Evolutionary conservation across 1,284 basidiomycete genomes (phyloP), one percentile per base, ranked within the genome.

Genomic region (Pseudozyma pruni): DNA sequence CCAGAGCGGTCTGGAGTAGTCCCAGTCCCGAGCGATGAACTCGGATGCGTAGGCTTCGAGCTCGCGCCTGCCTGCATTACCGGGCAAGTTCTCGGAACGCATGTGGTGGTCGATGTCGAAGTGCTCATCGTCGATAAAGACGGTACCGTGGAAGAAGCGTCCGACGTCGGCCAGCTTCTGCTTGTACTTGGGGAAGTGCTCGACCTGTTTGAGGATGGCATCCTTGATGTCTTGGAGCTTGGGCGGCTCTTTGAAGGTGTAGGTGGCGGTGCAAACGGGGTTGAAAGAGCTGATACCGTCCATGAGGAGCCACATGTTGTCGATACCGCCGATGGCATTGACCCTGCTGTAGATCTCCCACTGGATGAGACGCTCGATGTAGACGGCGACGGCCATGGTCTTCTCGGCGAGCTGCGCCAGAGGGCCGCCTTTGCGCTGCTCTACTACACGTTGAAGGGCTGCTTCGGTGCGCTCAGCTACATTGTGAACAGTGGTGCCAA

Each of bases 241-340:
- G 11, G 72, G 32, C 2, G 67, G 60, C 4, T 71, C 20, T 8
- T 68, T 64, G 42, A 81, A 76, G 8, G 58, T 72, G 43, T 76
- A 80, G 3, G 71, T 75, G 6, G 74, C 76, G 19, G 72, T 59
- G 59, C 79, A 81, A 20, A 76, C 74, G 2, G 80, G 79, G 40
- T 79, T 78, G 62, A 81, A 81, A 16, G 48, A 38, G 39, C 52
- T 68, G 32, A 71, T 67, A 13, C 54, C 55, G 37, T 60, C 54
- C 4, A 79, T 55, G 48, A 74, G 55, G 13, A 77, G 55, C 73
- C 72, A 75, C 71, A 77, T 73, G 66, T 72, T 68, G 60, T 76
- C 72, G 37, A 76, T 47, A n/a, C 73, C 73, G 17, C 55, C 62
- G 37, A 69, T 75, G 13, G 60, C 60, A 22, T 70, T 70, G 44